Conservation (phyloP, 768 basidiomycete species). For the Mycena leptocephala region DNA sequence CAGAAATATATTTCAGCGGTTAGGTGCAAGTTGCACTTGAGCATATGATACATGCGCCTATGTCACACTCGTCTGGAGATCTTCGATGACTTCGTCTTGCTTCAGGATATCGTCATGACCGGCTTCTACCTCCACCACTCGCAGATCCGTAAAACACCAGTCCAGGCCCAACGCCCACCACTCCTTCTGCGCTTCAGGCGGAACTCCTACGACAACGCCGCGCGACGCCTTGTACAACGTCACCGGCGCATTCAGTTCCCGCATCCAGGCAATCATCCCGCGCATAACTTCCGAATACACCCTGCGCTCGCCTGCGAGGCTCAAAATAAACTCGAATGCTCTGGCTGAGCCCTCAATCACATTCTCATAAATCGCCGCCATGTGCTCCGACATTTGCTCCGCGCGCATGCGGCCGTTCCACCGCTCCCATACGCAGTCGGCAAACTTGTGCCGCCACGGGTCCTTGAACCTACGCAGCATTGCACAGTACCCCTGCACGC, state of each 20-base stretch:
- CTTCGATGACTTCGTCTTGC: conserved; percentile 7
- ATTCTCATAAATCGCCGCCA: not conserved
- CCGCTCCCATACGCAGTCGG: not conserved
- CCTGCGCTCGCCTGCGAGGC: not conserved
- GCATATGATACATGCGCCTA: no score
- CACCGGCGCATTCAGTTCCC: no score
- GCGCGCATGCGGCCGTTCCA: not conserved
- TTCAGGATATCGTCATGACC: not conserved
- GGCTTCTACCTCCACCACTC: not conserved
- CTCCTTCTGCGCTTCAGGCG: not conserved
- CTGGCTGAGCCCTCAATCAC: not conserved
- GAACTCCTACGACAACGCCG: not conserved
- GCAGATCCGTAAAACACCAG: not conserved
- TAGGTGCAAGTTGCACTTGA: no score
- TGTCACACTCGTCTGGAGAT: no score
- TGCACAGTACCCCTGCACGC: not conserved
- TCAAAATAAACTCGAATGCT: not conserved
- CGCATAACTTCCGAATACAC: not conserved
- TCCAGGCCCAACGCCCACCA: conserved; percentile 8
- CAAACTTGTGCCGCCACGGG: not conserved
- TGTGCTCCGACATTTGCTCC: not conserved
- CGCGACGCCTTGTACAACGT: conserved; percentile 4
- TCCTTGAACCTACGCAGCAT: not conserved
- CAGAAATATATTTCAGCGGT: no score
- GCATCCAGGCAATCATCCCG: not conserved